phyloP scores from a whole-genome alignment of 1,284 basidiomycete species.

The Sanghuangporus sanghuang region DNA sequence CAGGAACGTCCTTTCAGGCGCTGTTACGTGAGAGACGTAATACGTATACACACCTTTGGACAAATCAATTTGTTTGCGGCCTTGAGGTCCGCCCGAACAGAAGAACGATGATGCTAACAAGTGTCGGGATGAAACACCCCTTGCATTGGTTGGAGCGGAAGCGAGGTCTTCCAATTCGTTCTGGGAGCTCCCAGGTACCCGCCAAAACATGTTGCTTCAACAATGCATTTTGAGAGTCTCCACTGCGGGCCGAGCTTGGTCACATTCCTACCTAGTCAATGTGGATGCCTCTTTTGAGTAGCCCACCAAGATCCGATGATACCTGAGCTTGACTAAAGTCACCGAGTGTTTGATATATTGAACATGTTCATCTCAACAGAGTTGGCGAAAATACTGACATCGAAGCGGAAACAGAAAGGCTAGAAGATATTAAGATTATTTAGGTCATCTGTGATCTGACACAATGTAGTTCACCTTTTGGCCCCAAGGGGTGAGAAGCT shows the following conservation, averaged over 20 bases:
- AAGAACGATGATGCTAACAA: background rate
- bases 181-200: background rate
- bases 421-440: background rate
- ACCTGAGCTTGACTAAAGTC: background rate
- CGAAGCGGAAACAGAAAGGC: background rate
- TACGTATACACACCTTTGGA: background rate
- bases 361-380: background rate
- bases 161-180: background rate
- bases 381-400: background rate
- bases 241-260: no score
- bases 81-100: background rate
- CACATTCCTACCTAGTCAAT: no score
- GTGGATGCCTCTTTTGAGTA: no score
- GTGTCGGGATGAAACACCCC: background rate
- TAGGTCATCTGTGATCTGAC: background rate
- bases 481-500: background rate
- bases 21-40: background rate
- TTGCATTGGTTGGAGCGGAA: background rate
- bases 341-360: background rate
- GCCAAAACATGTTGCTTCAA: no score
- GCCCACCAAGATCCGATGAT: background rate
- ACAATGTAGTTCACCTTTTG: background rate
- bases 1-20: slow-evolving; percentile 20
- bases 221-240: no score
- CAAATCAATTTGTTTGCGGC: background rate